A percentile compares a stretch with the other conserved stretches of the same genome.
Conservation (phyloP, 805 yeast species). For the Candida adriatica region DNA sequence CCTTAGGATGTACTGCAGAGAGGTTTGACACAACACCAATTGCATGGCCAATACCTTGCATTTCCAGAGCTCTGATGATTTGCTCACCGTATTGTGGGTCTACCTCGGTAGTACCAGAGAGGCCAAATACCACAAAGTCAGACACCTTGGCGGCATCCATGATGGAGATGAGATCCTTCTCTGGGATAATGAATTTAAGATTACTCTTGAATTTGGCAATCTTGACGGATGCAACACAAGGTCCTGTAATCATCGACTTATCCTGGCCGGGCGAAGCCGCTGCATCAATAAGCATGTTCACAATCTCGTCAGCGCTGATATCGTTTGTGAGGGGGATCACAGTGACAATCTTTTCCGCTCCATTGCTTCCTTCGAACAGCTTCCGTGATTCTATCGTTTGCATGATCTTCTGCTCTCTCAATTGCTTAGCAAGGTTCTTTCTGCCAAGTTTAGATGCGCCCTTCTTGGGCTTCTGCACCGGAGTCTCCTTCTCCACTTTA, state of each 20-base stretch:
- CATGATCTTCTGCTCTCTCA: constrained; percentile 63
- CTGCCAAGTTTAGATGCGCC: constrained; percentile 52
- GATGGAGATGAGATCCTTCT: constrained; percentile 56
- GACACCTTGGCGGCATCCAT: constrained; percentile 85
- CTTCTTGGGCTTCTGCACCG: constrained; percentile 24
- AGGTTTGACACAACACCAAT: constrained; percentile 76
- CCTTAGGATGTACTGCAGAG: constrained; percentile 58
- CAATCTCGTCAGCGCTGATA: constrained; percentile 48
- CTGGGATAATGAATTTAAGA: constrained; percentile 67
- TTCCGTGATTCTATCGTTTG: constrained; percentile 54
- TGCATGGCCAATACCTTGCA: constrained; percentile 86
- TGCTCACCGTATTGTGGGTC: constrained; percentile 79
- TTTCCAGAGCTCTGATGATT: constrained; percentile 76
- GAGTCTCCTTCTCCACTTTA: constrained; percentile 66
- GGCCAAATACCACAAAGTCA: constrained; percentile 84
- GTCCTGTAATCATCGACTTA: constrained; percentile 28
- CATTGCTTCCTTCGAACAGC: constrained; percentile 71
- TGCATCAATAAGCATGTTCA: constrained; percentile 40
- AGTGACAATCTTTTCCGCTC: constrained; percentile 80
- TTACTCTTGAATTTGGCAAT: constrained; percentile 68
- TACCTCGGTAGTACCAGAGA: constrained; percentile 82
- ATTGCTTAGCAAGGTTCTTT: constrained; percentile 70
- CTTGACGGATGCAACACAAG: constrained; percentile 45
- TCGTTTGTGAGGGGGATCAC: constrained; percentile 75
- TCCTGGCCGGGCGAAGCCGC: constrained; percentile 27